These are phyloP conservation scores for Torulaspora maleeae DNA, from an alignment of 805 yeast genomes.

Conservation along the genomic window DNA sequence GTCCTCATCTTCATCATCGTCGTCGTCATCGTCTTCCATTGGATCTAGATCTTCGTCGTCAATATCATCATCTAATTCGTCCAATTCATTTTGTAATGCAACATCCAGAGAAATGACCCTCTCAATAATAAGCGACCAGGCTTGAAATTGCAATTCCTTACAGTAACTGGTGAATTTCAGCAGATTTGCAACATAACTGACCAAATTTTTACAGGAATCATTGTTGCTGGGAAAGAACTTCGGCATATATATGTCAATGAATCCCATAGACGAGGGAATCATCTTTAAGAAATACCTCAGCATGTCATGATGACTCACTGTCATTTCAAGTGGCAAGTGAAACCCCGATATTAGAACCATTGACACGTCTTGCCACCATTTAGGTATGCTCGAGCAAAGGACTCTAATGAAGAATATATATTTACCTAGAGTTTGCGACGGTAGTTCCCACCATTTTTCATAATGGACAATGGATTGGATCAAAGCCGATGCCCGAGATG, in stretches of 20 bases:
- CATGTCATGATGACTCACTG: conserved; percentile 46
- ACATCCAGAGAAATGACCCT: conserved; percentile 83
- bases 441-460: conserved; percentile 53
- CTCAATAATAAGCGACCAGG: conserved; percentile 80
- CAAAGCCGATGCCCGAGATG: conserved; percentile 45
- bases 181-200: conserved; percentile 63
- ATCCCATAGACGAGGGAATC: conserved; percentile 76
- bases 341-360: conserved; percentile 63
- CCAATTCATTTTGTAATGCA: conserved; percentile 82
- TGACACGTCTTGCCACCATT: conserved; percentile 85
- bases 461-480: conserved; percentile 59
- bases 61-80: conserved; percentile 74
- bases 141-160: conserved; percentile 62
- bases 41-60: conserved; percentile 50
- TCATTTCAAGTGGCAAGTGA: conserved; percentile 31
- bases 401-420: conserved; percentile 73
- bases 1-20: conserved; percentile 28
- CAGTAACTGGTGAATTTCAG: conserved; percentile 61
- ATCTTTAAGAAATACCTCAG: conserved; percentile 59
- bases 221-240: conserved; percentile 77
- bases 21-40: conserved; percentile 34
- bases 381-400: conserved; percentile 79
- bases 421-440: conserved; percentile 42
- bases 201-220: conserved; percentile 47
- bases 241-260: conserved; percentile 54